A percentile compares a stretch with the other conserved stretches of the same genome.
These are phyloP conservation scores for Anthoceros angustus DNA, from an alignment of 225 moss, liverwort and hornwort genomes.

Conservation along the genomic window DNA sequence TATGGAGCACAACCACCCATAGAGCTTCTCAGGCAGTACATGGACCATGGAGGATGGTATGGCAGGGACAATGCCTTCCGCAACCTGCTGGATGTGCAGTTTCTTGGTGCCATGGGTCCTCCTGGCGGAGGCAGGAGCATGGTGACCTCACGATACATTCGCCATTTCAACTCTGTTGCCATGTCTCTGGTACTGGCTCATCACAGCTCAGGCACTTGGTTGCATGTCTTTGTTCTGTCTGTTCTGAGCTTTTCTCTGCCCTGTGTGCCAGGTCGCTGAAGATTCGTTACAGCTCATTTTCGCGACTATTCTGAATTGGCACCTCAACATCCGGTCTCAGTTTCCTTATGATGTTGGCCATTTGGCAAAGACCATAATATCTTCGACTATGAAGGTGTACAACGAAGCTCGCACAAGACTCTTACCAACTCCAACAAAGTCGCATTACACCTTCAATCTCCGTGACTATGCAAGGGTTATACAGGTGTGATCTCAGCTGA, in stretches of 20 bases:
- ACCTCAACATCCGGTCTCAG: conserved; percentile 38
- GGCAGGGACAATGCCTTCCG: conserved; percentile 69
- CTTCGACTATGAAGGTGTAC: conserved; percentile 61
- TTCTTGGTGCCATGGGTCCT: conserved; percentile 90
- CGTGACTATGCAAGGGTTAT: conserved; percentile 90
- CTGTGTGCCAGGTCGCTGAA: conserved; percentile 34
- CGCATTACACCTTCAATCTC: conserved; percentile 84
- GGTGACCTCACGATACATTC: conserved; percentile 64
- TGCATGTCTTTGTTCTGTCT: neutral
- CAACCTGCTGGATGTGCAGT: conserved; percentile 58
- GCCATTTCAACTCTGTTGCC: conserved; percentile 81
- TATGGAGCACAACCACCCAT: conserved; percentile 96
- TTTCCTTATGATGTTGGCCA: conserved; percentile 29
- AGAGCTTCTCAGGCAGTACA: conserved; percentile 70
- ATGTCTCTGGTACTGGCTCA: conserved; percentile 32
- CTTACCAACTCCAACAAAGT: conserved; percentile 75
- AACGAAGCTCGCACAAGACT: conserved; percentile 53
- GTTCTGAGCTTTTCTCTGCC: neutral
- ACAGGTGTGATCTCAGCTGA: too few relatives aligned
- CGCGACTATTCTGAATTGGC: conserved; percentile 81
- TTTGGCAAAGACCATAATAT: conserved; percentile 36
- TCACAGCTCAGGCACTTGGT: neutral
- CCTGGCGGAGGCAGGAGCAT: conserved; percentile 76
- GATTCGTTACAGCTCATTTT: conserved; percentile 67
- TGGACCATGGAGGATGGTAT: conserved; percentile 95